Evolutionary conservation across 176 grass and related monocot genomes (phyloP).

Genomic region (Eremochloa ophiuroides): DNA sequence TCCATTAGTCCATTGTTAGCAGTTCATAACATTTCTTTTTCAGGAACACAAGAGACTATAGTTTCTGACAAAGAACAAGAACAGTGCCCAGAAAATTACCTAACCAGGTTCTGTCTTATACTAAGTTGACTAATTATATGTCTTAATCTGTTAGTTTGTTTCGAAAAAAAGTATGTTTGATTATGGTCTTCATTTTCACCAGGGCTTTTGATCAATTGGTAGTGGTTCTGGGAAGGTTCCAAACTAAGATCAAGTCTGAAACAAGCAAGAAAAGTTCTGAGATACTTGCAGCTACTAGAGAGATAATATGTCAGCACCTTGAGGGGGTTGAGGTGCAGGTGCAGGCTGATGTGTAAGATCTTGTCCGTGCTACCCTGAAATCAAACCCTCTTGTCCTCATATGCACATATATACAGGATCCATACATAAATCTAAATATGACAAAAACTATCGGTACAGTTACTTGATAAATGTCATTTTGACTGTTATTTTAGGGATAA

Average conservation of each 20-base stretch:
- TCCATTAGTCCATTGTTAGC: constrained; percentile 1
- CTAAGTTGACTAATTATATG: constrained; percentile 16
- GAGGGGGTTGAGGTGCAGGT: constrained; percentile 64
- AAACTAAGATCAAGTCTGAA: constrained; percentile 71
- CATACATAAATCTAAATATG: constrained; percentile 17
- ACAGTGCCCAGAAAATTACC: constrained; percentile 49
- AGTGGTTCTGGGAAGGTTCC: constrained; percentile 67
- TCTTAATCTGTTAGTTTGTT: not conserved
- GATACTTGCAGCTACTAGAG: constrained; percentile 64
- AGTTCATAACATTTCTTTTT: constrained; percentile 15
- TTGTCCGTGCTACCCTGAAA: constrained; percentile 28
- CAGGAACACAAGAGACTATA: constrained; percentile 59
- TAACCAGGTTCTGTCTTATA: constrained; percentile 50
- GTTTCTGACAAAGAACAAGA: constrained; percentile 43
- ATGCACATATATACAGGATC: not conserved
- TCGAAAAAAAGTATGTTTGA: constrained; percentile 18
- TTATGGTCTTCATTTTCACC: constrained; percentile 22
- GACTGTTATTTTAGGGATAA: constrained; percentile 60
- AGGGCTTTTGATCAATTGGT: constrained; percentile 76
- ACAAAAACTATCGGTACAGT: constrained; percentile 12
- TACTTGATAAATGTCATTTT: constrained; percentile 21
- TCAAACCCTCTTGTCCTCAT: not conserved
- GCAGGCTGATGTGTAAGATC: constrained; percentile 82
- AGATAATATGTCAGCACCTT: constrained; percentile 61
- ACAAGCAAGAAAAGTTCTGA: constrained; percentile 64